Conservation (phyloP, 2,329 filamentous ascomycete genomes). For the Penicillium rolfsii region DNA sequence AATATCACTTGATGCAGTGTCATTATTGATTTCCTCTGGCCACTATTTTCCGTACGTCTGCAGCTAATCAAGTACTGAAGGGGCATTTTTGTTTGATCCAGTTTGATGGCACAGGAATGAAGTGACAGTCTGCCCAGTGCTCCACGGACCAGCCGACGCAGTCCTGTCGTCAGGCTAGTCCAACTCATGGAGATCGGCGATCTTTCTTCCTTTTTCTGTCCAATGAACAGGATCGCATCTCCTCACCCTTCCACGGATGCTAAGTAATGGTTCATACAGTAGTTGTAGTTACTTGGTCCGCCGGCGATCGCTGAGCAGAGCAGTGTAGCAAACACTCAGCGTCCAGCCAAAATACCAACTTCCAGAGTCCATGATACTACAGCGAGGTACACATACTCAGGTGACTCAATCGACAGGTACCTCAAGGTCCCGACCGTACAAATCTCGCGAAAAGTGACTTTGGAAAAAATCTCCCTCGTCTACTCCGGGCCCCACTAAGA, state of each 20-base stretch:
- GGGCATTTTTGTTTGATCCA: background rate
- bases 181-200: conserved; percentile 1
- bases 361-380: background rate
- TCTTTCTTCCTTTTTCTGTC: background rate
- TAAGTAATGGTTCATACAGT: background rate
- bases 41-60: background rate
- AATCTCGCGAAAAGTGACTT: conserved; percentile 3
- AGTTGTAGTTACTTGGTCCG: background rate
- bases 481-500: background rate
- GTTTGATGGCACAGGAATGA: background rate
- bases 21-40: background rate
- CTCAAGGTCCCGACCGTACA: background rate
- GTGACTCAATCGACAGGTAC: background rate
- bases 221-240: background rate
- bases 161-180: background rate
- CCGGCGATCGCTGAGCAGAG: background rate
- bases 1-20: background rate
- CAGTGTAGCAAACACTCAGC: background rate
- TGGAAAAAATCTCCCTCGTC: conserved; percentile 14
- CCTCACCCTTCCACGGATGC: background rate
- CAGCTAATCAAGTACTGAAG: background rate
- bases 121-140: too few species aligned
- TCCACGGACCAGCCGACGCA: background rate
- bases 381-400: background rate
- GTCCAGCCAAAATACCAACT: background rate